A percentile compares a stretch with the other conserved stretches of the same genome.
phyloP scores from a whole-genome alignment of 768 basidiomycete species.

The Serendipita indica region DNA sequence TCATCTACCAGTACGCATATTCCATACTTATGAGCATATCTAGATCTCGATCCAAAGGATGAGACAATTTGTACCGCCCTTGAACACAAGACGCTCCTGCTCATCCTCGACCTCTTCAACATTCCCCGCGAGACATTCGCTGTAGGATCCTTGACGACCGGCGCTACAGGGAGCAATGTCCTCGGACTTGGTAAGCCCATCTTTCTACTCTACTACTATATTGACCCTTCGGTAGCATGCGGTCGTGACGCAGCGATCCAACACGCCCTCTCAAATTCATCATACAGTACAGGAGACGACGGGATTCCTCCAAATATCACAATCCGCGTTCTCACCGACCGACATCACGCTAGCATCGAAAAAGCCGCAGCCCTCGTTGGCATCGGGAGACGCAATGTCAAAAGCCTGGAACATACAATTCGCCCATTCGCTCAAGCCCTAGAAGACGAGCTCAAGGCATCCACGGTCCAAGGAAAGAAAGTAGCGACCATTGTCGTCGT shows the following conservation, averaged over 20 bases:
- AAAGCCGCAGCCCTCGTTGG: conserved; percentile 29
- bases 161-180: conserved; percentile 29
- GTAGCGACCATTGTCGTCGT: conserved; percentile 18
- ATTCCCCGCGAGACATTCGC: conserved; percentile 19
- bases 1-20: conserved; percentile 17
- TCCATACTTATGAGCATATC: neutral
- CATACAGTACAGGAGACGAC: conserved; percentile 25
- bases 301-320: conserved; percentile 22
- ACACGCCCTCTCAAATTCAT: conserved; percentile 17
- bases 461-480: conserved; percentile 14
- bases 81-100: conserved; percentile 20
- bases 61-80: conserved; percentile 20
- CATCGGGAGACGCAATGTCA: conserved; percentile 25
- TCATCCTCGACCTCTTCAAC: conserved; percentile 21
- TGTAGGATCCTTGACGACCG: conserved; percentile 27
- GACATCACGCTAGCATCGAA: conserved; percentile 27
- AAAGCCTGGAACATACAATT: conserved; percentile 17
- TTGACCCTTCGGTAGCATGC: conserved; percentile 18
- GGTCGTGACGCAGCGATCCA: conserved; percentile 23
- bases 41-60: conserved; percentile 9
- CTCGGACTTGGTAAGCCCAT: conserved; percentile 25
- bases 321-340: conserved; percentile 23
- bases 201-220: neutral
- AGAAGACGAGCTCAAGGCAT: conserved; percentile 20
- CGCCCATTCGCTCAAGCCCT: conserved; percentile 21